Evolutionary conservation across 148 eudicot genomes (phyloP).

Genomic region (Beta vulgaris): DNA sequence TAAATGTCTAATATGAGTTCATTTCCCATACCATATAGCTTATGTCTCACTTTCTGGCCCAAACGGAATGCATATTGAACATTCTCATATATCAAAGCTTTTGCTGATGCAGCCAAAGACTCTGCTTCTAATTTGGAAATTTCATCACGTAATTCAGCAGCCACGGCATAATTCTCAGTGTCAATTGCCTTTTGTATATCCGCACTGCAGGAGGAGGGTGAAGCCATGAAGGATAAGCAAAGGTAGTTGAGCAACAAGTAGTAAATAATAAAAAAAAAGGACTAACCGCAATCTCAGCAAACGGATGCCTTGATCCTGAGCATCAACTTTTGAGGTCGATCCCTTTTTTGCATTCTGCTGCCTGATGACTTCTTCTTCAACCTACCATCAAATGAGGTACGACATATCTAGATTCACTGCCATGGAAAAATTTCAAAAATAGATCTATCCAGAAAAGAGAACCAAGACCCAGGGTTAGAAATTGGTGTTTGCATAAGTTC

Average conservation of each 20-base stretch:
- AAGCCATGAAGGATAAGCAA: constrained; percentile 7
- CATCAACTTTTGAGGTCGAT: constrained; percentile 78
- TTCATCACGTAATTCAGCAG: constrained; percentile 80
- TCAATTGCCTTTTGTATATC: constrained; percentile 76
- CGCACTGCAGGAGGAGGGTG: constrained; percentile 45
- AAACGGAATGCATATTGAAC: constrained; percentile 72
- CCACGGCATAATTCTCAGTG: constrained; percentile 68
- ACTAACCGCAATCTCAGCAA: constrained; percentile 74
- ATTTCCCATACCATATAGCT: constrained; percentile 57
- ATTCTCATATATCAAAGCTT: constrained; percentile 67
- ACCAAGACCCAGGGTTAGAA: not conserved
- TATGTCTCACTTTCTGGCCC: constrained; percentile 94
- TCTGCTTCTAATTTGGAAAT: constrained; percentile 80
- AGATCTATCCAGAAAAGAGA: not conserved
- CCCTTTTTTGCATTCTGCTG: constrained; percentile 66
- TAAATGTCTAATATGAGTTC: not conserved
- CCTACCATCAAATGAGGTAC: constrained; percentile 42
- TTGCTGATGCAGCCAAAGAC: constrained; percentile 78
- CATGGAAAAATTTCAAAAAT: not conserved
- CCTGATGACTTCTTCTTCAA: constrained; percentile 67
- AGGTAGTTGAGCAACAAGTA: not conserved
- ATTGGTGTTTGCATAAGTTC: not conserved
- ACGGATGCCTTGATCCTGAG: constrained; percentile 85
- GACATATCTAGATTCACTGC: not conserved
- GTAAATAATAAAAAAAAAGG: not conserved